These are phyloP conservation scores for Curvularia verruculosa DNA, from an alignment of 2,329 filamentous ascomycete genomes.

Conservation along the genomic window DNA sequence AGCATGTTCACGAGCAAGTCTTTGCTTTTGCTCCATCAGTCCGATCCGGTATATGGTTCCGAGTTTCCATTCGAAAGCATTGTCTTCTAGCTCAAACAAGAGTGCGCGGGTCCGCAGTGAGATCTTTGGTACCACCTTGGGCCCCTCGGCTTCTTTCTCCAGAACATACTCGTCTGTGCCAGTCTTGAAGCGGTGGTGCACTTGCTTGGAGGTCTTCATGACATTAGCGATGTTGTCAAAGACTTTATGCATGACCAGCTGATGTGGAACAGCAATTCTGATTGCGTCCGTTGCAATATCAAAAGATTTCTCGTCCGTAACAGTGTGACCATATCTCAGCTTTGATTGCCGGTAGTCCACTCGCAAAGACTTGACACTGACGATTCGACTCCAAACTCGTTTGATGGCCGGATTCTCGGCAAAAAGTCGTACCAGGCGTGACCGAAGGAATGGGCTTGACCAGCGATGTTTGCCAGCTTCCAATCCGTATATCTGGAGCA, in stretches of 20 bases:
- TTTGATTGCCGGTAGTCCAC: conserved; percentile 80
- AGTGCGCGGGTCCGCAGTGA: conserved; percentile 82
- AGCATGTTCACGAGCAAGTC: conserved; percentile 86
- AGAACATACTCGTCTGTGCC: conserved; percentile 87
- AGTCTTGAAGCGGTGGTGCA: conserved; percentile 91
- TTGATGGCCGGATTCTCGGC: conserved; percentile 84
- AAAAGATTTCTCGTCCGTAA: conserved; percentile 77
- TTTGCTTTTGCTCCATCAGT: conserved; percentile 85
- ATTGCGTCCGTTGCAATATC: conserved; percentile 87
- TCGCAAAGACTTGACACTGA: conserved; percentile 81
- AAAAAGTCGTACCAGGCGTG: conserved; percentile 82
- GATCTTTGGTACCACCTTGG: conserved; percentile 85
- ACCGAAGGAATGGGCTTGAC: conserved; percentile 79
- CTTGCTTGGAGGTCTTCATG: conserved; percentile 82
- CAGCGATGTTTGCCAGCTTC: conserved; percentile 86
- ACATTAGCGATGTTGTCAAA: conserved; percentile 94
- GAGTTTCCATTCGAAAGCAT: conserved; percentile 96
- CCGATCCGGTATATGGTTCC: conserved; percentile 92
- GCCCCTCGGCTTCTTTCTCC: conserved; percentile 81
- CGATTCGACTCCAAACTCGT: conserved; percentile 81
- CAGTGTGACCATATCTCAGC: conserved; percentile 66
- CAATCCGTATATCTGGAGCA: conserved; percentile 85
- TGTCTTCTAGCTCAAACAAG: conserved; percentile 92
- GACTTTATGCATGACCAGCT: conserved; percentile 85
- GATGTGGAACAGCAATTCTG: conserved; percentile 85